Evolutionary conservation across 352 stramenopile genomes (phyloP), one percentile per base, ranked within the genome.

Genomic region (Globisporangium abappressorium): DNA sequence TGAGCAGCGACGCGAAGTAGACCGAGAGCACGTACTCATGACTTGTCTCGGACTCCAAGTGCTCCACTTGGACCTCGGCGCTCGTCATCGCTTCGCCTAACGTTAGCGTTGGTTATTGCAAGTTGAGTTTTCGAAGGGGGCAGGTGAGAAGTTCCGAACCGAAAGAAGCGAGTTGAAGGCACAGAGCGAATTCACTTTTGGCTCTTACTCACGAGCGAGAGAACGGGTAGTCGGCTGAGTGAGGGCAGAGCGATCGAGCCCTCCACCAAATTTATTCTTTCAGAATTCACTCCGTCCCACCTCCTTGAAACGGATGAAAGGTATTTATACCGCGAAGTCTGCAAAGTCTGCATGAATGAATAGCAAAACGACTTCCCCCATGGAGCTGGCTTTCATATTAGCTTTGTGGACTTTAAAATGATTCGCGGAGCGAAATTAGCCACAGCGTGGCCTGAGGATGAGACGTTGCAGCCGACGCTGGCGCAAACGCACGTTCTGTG

Each of bases 11-110:
- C 57, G 81, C 77, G 68, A 93, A 91, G 73, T 89, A 89, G 73
- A 94, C 80, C 54, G 85, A 85, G 63, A 94, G 75, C 62, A 86
- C 80, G 70, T 91, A 94, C 67, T 94, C 80, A 53, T 89, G 75
- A 70, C 80, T 94, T 65, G 79, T 89, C 54, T 86, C 74, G 24
- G 80, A 81, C 57, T 77, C 64, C 43, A 78, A 53, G 49, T 70
- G 64, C 68, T 80, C 75, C 36, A 81, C 59, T 24, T 84, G 71
- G 7, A 78, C 56, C 30, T 80, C 77, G 30, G 64, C 55, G n/a
- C 60, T 62, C 7, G 56, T 71, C 70, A 77, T 81, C 22, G 24
- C 24, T 54, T 28, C 20, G 18, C 26, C 26, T 9, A 26, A 26
- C 24, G 24, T 26, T 26, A 26, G 24, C 24, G 24, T 30, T 5